phyloP scores from a whole-genome alignment of 768 basidiomycete genomes.

The Russula sp. region DNA sequence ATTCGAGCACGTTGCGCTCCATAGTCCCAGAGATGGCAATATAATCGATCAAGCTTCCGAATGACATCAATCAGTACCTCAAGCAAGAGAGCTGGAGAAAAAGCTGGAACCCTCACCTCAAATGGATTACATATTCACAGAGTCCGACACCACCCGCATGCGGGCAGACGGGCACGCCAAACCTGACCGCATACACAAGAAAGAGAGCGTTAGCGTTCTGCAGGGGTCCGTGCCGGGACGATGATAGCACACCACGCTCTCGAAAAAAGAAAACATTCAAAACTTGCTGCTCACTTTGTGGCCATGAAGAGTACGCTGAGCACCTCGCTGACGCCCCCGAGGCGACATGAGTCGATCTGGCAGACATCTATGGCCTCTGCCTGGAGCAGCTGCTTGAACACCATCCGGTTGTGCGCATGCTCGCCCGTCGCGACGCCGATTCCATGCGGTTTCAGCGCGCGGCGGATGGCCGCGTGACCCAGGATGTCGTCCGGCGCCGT shows the following conservation, averaged over 20 bases:
- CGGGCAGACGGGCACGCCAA: conserved; percentile 82
- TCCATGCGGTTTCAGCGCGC: conserved; percentile 66
- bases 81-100: neutral
- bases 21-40: conserved; percentile 86
- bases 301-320: conserved; percentile 85
- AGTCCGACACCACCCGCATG: conserved; percentile 94
- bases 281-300: conserved; percentile 48
- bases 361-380: conserved; percentile 90
- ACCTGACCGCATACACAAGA: conserved; percentile 38
- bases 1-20: conserved; percentile 92
- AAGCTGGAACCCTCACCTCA: conserved; percentile 40
- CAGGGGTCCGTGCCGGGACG: neutral
- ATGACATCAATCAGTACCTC: neutral
- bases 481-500: conserved; percentile 90
- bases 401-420: conserved; percentile 90
- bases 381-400: conserved; percentile 93
- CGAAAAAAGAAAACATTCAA: neutral
- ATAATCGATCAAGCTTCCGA: conserved; percentile 78
- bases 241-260: neutral
- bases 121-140: conserved; percentile 87
- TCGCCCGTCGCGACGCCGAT: conserved; percentile 94
- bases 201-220: neutral
- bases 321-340: conserved; percentile 94
- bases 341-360: conserved; percentile 91
- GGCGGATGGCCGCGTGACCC: conserved; percentile 75